These are phyloP conservation scores for Talaromyces sp. DNA, from an alignment of 2,329 filamentous ascomycete species.

Conservation along the genomic window DNA sequence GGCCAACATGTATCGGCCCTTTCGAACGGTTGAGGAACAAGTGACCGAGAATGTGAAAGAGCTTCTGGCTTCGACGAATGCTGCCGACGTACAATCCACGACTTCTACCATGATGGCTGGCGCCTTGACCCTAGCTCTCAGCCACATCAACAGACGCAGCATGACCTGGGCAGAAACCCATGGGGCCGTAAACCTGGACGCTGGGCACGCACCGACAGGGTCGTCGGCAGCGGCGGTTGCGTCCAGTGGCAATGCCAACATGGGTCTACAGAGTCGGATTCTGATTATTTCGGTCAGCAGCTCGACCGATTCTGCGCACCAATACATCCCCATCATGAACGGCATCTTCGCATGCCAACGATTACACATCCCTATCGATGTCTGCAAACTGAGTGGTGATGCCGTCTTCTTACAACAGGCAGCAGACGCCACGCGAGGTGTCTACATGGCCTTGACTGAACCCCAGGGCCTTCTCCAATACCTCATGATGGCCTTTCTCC, in stretches of 20 bases:
- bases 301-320: conserved; percentile 75
- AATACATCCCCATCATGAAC: conserved; percentile 99
- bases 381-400: conserved; percentile 76
- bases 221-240: conserved; percentile 18
- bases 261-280: conserved; percentile 69
- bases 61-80: conserved; percentile 66
- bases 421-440: conserved; percentile 64
- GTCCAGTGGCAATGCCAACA: conserved; percentile 28
- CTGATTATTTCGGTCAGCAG: conserved; percentile 86
- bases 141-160: conserved; percentile 81
- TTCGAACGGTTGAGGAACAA: conserved; percentile 77
- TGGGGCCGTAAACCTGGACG: conserved; percentile 33
- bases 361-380: conserved; percentile 83
- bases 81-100: conserved; percentile 53
- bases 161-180: conserved; percentile 59
- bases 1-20: conserved; percentile 91
- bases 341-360: conserved; percentile 92
- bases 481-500: conserved; percentile 89
- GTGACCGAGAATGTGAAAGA: conserved; percentile 67
- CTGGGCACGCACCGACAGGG: conserved; percentile 28
- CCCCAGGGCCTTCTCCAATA: conserved; percentile 79
- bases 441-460: conserved; percentile 60
- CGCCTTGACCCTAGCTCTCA: conserved; percentile 80
- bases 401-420: conserved; percentile 95
- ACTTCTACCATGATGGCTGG: conserved; percentile 85